Evolutionary conservation across 2,329 filamentous ascomycete species (phyloP).

Genomic region (Exophiala sp.): DNA sequence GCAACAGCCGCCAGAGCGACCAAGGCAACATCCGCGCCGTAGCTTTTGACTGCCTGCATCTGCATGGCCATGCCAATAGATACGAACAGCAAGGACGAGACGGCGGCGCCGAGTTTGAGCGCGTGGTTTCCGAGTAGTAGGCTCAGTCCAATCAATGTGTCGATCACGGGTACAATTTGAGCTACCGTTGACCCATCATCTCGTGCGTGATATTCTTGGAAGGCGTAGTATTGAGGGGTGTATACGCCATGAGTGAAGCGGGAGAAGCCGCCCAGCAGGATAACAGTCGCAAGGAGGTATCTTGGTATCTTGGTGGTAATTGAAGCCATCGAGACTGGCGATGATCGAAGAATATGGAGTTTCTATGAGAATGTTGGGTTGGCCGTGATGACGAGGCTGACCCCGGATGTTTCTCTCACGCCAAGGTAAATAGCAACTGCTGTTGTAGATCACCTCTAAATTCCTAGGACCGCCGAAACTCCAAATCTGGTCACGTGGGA

Average conservation of each 20-base stretch:
- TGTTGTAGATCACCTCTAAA: no score
- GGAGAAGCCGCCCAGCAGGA: slow-evolving; percentile 16
- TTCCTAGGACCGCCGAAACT: no score
- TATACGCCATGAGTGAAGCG: slow-evolving; percentile 18
- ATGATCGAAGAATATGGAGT: no score
- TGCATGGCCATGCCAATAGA: slow-evolving; percentile 3
- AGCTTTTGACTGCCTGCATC: slow-evolving; percentile 7
- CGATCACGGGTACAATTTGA: slow-evolving; percentile 4
- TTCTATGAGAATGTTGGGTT: no score
- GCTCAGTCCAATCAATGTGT: slow-evolving; percentile 5
- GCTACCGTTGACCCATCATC: slow-evolving; percentile 12
- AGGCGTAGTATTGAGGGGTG: slow-evolving; percentile 15
- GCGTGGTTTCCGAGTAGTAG: slow-evolving; percentile 3
- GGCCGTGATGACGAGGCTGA: no score
- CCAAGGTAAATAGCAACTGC: no score
- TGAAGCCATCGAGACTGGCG: not conserved
- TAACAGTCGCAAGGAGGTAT: slow-evolving; percentile 14
- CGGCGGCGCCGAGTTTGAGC: slow-evolving; percentile 4
- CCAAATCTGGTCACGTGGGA: no score
- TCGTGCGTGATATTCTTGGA: slow-evolving; percentile 16
- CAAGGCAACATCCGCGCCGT: slow-evolving; percentile 3
- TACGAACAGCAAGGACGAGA: not conserved
- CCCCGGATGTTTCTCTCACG: no score
- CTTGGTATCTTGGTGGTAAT: slow-evolving; percentile 4
- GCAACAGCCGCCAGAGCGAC: slow-evolving; percentile 5